phyloP scores from a whole-genome alignment of 768 basidiomycete species.

The Royoungia palumana region DNA sequence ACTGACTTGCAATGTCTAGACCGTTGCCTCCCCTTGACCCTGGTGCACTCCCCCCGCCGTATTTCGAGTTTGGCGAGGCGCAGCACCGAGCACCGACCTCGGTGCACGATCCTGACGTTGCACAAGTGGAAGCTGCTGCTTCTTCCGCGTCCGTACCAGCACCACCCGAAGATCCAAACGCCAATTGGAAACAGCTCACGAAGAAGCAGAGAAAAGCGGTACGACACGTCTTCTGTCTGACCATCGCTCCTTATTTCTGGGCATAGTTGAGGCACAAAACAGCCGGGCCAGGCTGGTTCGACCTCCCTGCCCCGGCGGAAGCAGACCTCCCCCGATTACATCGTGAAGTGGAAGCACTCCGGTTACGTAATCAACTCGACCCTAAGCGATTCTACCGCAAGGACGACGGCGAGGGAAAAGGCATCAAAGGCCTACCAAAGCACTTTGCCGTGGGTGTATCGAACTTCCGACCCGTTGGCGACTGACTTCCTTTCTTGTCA shows the following conservation, averaged over 20 bases:
- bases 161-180: slow-evolving; percentile 60
- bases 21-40: slow-evolving; percentile 64
- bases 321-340: slow-evolving; percentile 75
- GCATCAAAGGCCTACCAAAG: slow-evolving; percentile 81
- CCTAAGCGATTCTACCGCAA: slow-evolving; percentile 90
- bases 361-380: slow-evolving; percentile 83
- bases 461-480: not conserved
- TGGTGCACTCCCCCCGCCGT: slow-evolving; percentile 58
- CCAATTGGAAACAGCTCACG: slow-evolving; percentile 64
- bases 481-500: slow-evolving; percentile 29
- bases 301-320: slow-evolving; percentile 78
- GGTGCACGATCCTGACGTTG: slow-evolving; percentile 61
- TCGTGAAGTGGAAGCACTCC: slow-evolving; percentile 84
- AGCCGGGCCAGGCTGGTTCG: slow-evolving; percentile 82
- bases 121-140: slow-evolving; percentile 49
- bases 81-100: slow-evolving; percentile 43
- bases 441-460: slow-evolving; percentile 73
- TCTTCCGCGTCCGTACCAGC: slow-evolving; percentile 49
- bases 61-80: slow-evolving; percentile 52
- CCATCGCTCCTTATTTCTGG: not conserved
- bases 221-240: slow-evolving; percentile 13
- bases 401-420: slow-evolving; percentile 81
- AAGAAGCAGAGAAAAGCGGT: slow-evolving; percentile 74
- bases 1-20: slow-evolving; percentile 31
- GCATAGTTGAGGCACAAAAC: slow-evolving; percentile 64